phyloP scores from a whole-genome alignment of 305 asterid species.

The Solanum hybrid region DNA sequence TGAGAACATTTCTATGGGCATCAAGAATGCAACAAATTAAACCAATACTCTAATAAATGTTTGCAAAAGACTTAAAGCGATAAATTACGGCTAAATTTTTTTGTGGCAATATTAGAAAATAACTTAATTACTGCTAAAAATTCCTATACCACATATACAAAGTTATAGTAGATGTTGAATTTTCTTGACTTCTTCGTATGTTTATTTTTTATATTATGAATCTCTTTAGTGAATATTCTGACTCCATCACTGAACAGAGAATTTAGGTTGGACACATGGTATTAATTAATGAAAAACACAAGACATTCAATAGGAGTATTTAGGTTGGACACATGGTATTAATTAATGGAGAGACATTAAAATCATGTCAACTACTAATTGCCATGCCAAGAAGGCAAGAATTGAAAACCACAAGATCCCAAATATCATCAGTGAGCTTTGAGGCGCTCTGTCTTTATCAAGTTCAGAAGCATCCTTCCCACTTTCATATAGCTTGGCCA shows the following conservation, averaged over 20 bases:
- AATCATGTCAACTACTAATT: neutral
- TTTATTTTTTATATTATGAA: too few species aligned
- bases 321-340: neutral
- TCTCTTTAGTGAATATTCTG: too few species aligned
- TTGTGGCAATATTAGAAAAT: too few species aligned
- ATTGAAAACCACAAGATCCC: neutral
- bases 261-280: neutral
- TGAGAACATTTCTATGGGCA: too few species aligned
- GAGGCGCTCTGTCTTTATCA: neutral
- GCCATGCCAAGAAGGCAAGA: neutral
- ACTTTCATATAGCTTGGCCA: neutral
- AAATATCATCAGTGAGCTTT: neutral
- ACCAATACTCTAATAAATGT: too few species aligned
- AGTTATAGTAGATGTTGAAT: too few species aligned
- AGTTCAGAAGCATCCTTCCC: neutral
- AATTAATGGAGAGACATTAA: neutral
- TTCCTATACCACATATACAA: too few species aligned
- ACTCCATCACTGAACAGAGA: neutral
- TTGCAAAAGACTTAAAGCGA: too few species aligned
- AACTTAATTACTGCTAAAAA: too few species aligned
- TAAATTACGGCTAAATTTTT: rapidly evolving
- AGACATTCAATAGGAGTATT: neutral
- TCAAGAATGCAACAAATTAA: too few species aligned
- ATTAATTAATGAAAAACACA: neutral
- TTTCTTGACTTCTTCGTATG: too few species aligned